A percentile compares a stretch with the other conserved stretches of the same genome.
These are phyloP conservation scores for Beauveria sp. DNA, from an alignment of 2,329 filamentous ascomycete genomes.

Conservation along the genomic window DNA sequence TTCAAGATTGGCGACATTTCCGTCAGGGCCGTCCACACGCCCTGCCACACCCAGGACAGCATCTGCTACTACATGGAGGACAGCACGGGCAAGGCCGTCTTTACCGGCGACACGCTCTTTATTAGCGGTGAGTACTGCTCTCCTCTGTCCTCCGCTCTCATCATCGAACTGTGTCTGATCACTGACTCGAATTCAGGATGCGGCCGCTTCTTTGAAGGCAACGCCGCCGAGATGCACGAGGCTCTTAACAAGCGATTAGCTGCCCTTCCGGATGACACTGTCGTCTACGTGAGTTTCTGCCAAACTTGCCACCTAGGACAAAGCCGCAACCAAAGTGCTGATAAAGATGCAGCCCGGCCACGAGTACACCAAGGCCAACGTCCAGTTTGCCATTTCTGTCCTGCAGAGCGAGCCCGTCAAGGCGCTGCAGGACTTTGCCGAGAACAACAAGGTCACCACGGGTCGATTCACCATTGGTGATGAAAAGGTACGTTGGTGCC, in stretches of 20 bases:
- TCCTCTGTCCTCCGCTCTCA: background rate
- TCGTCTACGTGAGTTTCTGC: constrained; percentile 65
- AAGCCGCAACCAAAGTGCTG: background rate
- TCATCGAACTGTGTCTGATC: background rate
- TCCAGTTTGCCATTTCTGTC: constrained; percentile 76
- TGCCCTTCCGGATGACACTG: constrained; percentile 78
- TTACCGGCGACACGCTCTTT: constrained; percentile 94
- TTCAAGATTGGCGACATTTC: constrained; percentile 80
- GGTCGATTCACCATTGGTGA: constrained; percentile 95
- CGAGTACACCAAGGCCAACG: constrained; percentile 96
- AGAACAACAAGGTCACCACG: constrained; percentile 78
- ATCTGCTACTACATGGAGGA: constrained; percentile 94
- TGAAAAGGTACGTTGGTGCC: constrained; percentile 62
- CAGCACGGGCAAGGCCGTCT: constrained; percentile 66
- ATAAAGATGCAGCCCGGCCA: constrained; percentile 64
- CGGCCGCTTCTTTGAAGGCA: constrained; percentile 93
- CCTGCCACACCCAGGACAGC: constrained; percentile 96
- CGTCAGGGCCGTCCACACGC: constrained; percentile 85
- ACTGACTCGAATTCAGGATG: constrained; percentile 53
- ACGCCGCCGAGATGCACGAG: constrained; percentile 81
- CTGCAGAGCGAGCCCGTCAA: constrained; percentile 67
- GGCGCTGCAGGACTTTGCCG: constrained; percentile 68
- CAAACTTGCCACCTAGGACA: background rate
- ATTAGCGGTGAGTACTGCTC: constrained; percentile 59
- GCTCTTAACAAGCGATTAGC: constrained; percentile 82